Conservation (phyloP, 1,139 yeast genomes). For the Yamadazyma taylorii region DNA sequence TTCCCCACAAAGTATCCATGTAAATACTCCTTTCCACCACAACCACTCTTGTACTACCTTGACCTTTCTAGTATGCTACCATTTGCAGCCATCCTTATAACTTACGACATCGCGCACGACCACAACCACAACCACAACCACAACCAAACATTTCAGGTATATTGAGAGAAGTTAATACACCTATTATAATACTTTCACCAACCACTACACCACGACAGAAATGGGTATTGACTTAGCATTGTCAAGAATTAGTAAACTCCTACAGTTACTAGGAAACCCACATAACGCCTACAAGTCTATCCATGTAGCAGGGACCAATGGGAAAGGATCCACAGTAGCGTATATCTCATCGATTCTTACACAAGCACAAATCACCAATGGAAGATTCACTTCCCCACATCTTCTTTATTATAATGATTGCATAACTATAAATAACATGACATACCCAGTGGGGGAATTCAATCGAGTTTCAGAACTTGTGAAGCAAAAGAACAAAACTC, state of each 20-base stretch:
- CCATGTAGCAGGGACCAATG: constrained; percentile 93
- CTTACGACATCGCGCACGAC: no score
- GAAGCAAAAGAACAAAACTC: constrained; percentile 28
- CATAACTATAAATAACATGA: constrained; percentile 60
- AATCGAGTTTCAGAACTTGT: constrained; percentile 43
- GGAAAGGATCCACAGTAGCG: constrained; percentile 89
- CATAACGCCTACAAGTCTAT: constrained; percentile 61
- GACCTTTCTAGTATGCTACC: no score
- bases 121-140: no score
- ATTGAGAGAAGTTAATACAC: background rate
- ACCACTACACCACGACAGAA: background rate
- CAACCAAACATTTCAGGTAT: no score
- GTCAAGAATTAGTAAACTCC: constrained; percentile 55
- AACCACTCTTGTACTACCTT: no score
- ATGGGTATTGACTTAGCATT: constrained; percentile 63
- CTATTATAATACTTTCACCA: background rate
- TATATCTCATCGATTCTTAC: constrained; percentile 66
- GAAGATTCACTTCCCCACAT: constrained; percentile 89
- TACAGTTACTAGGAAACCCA: constrained; percentile 66
- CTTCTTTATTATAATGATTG: constrained; percentile 72
- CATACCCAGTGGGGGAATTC: constrained; percentile 53
- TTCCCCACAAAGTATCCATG: no score
- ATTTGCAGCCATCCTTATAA: no score
- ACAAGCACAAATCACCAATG: constrained; percentile 51
- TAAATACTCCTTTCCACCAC: no score